phyloP scores from a whole-genome alignment of 495 filamentous ascomycete species.

The Clavariopsis aquatica region DNA sequence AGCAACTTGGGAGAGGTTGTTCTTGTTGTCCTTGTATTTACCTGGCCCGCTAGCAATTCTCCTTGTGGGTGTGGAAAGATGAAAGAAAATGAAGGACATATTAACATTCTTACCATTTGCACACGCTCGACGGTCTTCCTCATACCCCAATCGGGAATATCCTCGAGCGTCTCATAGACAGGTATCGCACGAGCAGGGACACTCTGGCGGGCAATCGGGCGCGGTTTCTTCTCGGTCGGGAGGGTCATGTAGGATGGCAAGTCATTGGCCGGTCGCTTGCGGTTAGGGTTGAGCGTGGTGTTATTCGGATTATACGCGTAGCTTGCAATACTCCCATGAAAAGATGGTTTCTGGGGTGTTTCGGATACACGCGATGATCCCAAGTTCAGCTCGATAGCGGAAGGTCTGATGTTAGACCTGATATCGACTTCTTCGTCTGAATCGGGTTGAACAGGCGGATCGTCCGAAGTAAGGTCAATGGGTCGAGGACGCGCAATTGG shows the following conservation, averaged over 20 bases:
- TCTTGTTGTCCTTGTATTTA: no score
- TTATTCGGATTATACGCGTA: slow-evolving; percentile 31
- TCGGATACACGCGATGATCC: slow-evolving; percentile 18
- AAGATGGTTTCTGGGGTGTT: slow-evolving; percentile 36
- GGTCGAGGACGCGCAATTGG: slow-evolving; percentile 28
- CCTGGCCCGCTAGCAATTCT: no score
- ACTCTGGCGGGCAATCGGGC: slow-evolving; percentile 45
- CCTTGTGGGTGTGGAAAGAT: no score
- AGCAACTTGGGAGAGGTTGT: no score
- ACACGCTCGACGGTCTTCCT: slow-evolving; percentile 51
- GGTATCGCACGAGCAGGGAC: slow-evolving; percentile 55
- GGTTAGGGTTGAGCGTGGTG: slow-evolving; percentile 11
- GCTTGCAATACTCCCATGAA: slow-evolving; percentile 22
- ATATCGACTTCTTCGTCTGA: slow-evolving; percentile 37
- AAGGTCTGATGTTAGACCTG: slow-evolving; percentile 43
- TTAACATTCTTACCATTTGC: no score
- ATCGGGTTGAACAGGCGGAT: slow-evolving; percentile 35
- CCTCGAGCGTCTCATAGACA: slow-evolving; percentile 46
- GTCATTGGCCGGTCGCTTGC: slow-evolving; percentile 48
- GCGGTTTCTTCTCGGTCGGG: background rate
- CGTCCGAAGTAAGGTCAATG: slow-evolving; percentile 29
- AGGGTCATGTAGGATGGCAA: slow-evolving; percentile 32
- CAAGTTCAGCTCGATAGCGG: slow-evolving; percentile 34
- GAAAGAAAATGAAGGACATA: no score
- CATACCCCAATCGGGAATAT: slow-evolving; percentile 57